Evolutionary conservation across 768 basidiomycete species (phyloP).

Genomic region (Suillus plorans): DNA sequence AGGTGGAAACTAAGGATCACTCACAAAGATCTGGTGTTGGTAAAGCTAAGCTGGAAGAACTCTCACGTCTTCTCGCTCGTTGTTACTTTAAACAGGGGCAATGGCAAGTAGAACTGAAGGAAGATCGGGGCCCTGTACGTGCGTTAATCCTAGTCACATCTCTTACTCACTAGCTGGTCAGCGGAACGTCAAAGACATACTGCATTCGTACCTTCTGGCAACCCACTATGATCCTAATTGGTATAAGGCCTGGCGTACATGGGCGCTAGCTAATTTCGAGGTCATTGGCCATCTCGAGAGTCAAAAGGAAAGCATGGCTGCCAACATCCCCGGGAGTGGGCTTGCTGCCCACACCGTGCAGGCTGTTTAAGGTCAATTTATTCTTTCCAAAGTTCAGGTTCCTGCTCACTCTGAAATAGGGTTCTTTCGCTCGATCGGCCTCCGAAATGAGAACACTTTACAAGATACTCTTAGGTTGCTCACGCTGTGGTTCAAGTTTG

Average conservation of each 20-base stretch:
- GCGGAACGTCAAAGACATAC: constrained; percentile 78
- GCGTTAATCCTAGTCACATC: not conserved
- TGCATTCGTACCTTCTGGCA: constrained; percentile 81
- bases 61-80: constrained; percentile 85
- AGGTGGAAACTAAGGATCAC: constrained; percentile 53
- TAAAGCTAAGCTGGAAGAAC: constrained; percentile 62
- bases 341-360: constrained; percentile 86
- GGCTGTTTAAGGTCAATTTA: constrained; percentile 74
- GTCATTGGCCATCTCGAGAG: constrained; percentile 82
- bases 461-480: constrained; percentile 93
- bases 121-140: constrained; percentile 75
- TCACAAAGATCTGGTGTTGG: constrained; percentile 51
- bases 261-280: constrained; percentile 96
- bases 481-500: constrained; percentile 98
- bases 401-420: constrained; percentile 41
- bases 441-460: constrained; percentile 86
- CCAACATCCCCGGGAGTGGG: constrained; percentile 58
- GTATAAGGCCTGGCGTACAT: constrained; percentile 99
- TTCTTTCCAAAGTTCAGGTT: not conserved
- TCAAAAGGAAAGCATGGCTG: constrained; percentile 51
- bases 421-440: constrained; percentile 92
- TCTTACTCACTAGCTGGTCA: constrained; percentile 31
- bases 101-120: constrained; percentile 84
- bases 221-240: constrained; percentile 92
- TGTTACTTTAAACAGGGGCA: constrained; percentile 96